Conservation (phyloP, 768 basidiomycete genomes). For the Roridomyces roridus region DNA sequence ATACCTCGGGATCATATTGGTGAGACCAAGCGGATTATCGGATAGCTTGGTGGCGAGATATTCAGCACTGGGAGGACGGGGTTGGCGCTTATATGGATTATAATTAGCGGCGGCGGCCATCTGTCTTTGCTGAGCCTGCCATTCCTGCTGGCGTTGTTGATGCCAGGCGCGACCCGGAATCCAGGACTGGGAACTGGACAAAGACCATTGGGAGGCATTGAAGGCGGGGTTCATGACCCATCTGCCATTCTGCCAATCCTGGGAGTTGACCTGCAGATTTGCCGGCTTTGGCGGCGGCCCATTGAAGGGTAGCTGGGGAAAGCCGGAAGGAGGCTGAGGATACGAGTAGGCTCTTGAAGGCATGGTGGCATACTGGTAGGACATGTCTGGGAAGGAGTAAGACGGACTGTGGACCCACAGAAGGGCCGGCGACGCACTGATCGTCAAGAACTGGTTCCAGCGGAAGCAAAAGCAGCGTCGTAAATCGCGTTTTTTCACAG, state of each 20-base stretch:
- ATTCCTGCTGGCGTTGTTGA: conserved; percentile 34
- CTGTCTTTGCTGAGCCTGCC: conserved; percentile 30
- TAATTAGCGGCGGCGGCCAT: conserved; percentile 33
- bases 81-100: conserved; percentile 71
- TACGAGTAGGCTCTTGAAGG: conserved; percentile 13
- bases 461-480: conserved; percentile 12
- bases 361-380: conserved; percentile 13
- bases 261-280: conserved; percentile 20
- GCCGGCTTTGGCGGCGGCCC: conserved; percentile 22
- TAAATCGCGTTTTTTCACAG: not conserved
- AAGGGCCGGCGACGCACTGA: conserved; percentile 14
- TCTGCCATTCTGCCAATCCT: conserved; percentile 25
- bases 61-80: conserved; percentile 66
- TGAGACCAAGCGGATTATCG: conserved; percentile 70
- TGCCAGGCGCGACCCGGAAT: conserved; percentile 47
- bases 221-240: conserved; percentile 45
- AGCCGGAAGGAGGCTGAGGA: conserved; percentile 19
- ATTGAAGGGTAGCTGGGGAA: conserved; percentile 23
- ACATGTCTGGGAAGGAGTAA: conserved; percentile 13
- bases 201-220: conserved; percentile 35
- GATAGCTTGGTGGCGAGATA: conserved; percentile 65
- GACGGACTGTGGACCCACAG: conserved; percentile 12
- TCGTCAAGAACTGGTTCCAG: conserved; percentile 15
- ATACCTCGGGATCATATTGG: conserved; percentile 69
- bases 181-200: conserved; percentile 39